A percentile compares a stretch with the other conserved stretches of the same genome.
Conservation (phyloP, 352 stramenopile species). For the Globisporangium perplexum region DNA sequence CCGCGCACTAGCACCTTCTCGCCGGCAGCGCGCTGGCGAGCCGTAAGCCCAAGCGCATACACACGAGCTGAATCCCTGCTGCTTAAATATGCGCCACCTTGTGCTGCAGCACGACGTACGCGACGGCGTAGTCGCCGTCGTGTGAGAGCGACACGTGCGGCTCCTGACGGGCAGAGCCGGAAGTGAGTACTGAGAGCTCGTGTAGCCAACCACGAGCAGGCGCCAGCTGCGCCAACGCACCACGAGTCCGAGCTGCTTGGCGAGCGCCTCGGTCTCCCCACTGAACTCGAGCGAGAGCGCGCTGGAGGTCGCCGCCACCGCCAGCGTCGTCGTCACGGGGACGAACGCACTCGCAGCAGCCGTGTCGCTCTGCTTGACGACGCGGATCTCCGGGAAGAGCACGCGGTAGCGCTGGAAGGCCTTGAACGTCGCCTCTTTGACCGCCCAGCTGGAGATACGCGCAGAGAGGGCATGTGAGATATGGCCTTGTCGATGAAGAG, state of each 20-base stretch:
- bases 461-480: neutral
- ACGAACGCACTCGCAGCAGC: neutral
- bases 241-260: conserved; percentile 41
- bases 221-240: conserved; percentile 17
- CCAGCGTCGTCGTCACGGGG: conserved; percentile 19
- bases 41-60: no score
- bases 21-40: neutral
- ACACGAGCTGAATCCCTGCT: neutral
- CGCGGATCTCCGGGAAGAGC: conserved; percentile 67
- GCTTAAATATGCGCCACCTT: conserved; percentile 1
- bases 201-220: neutral
- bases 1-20: neutral
- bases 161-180: conserved; percentile 23
- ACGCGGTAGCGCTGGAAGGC: conserved; percentile 77
- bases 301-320: conserved; percentile 24
- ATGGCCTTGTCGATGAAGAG: neutral
- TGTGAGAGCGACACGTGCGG: conserved; percentile 73
- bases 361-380: conserved; percentile 10
- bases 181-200: neutral
- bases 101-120: conserved; percentile 72
- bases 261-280: conserved; percentile 47
- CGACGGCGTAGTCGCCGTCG: conserved; percentile 76
- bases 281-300: conserved; percentile 50
- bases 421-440: conserved; percentile 83
- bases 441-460: conserved; percentile 44